Conservation (phyloP, 2,329 filamentous ascomycete genomes). For the Neurospora crassa region DNA sequence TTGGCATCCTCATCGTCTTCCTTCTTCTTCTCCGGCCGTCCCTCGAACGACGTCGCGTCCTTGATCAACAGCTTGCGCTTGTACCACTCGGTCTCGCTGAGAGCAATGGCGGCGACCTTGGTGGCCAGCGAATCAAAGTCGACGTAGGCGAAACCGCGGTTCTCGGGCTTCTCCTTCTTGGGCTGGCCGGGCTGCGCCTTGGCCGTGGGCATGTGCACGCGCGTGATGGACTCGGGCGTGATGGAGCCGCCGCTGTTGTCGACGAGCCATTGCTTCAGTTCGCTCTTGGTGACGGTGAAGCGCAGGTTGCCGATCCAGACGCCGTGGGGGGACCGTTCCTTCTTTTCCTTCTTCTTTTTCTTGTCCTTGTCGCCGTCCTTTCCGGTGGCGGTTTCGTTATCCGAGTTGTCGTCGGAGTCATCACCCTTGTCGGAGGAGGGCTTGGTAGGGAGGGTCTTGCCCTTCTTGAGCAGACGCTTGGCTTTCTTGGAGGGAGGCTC, state of each 20-base stretch:
- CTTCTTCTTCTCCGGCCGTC: conserved; percentile 72
- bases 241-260: conserved; percentile 59
- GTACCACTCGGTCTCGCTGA: conserved; percentile 74
- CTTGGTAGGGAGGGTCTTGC: conserved; percentile 46
- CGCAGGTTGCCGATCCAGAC: conserved; percentile 95
- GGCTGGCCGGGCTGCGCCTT: conserved; percentile 25
- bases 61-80: conserved; percentile 87
- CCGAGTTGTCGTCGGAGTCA: conserved; percentile 19
- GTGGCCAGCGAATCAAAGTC: conserved; percentile 69
- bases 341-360: conserved; percentile 34
- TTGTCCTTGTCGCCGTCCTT: conserved; percentile 27
- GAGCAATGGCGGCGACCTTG: conserved; percentile 66
- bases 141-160: conserved; percentile 94
- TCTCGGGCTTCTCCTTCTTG: conserved; percentile 40
- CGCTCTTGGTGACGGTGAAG: conserved; percentile 67
- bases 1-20: conserved; percentile 20
- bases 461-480: conserved; percentile 81
- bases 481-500: conserved; percentile 94
- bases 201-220: conserved; percentile 67
- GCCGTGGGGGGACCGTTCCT: conserved; percentile 65
- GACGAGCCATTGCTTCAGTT: conserved; percentile 72
- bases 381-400: conserved; percentile 23
- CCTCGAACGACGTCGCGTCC: conserved; percentile 80
- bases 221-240: conserved; percentile 63
- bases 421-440: conserved; percentile 30